Conservation (phyloP, 805 yeast species). For the Saccharomycopsis olivae region DNA sequence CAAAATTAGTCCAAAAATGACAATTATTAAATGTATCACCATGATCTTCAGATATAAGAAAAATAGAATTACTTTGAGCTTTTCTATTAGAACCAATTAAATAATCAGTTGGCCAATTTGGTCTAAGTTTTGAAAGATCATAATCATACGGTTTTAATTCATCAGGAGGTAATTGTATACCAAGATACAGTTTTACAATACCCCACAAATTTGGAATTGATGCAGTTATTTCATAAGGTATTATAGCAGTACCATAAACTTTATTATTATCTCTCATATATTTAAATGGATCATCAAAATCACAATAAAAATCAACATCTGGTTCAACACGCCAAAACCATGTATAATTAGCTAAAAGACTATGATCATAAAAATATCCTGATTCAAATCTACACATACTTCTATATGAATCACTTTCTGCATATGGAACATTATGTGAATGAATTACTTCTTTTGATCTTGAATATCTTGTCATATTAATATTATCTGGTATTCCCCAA, state of each 20-base stretch:
- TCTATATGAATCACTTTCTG: constrained; percentile 55
- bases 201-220: constrained; percentile 86
- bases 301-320: constrained; percentile 77
- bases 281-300: constrained; percentile 78
- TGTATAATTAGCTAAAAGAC: constrained; percentile 58
- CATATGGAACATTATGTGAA: constrained; percentile 46
- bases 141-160: constrained; percentile 28
- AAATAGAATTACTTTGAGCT: constrained; percentile 44
- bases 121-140: too few relatives aligned
- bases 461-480: constrained; percentile 53
- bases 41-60: constrained; percentile 59
- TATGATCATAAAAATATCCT: constrained; percentile 79
- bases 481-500: constrained; percentile 79
- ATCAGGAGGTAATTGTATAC: constrained; percentile 54
- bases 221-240: constrained; percentile 68
- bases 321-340: constrained; percentile 97
- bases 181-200: too few relatives aligned
- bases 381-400: constrained; percentile 94
- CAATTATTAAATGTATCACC: constrained; percentile 47
- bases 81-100: constrained; percentile 23
- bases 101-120: too few relatives aligned
- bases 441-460: constrained; percentile 34
- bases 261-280: constrained; percentile 67
- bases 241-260: constrained; percentile 78
- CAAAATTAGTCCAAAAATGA: constrained; percentile 61